Conservation (phyloP, 805 yeast genomes). For the Myxozyma melibiosi region DNA sequence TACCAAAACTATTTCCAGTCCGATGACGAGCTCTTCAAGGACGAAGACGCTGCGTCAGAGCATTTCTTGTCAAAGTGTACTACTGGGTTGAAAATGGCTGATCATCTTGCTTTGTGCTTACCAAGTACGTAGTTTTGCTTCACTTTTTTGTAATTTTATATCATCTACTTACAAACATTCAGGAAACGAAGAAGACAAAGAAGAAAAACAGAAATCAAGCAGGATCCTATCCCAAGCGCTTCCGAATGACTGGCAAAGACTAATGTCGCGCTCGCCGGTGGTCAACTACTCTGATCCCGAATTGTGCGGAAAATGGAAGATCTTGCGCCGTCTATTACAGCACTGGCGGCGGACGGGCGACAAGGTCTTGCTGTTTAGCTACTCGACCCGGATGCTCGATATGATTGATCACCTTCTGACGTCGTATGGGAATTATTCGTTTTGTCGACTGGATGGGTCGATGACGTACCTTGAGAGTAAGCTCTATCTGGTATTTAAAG, state of each 20-base stretch:
- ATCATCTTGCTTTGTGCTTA: slow-evolving; percentile 26
- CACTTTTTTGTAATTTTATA: neutral
- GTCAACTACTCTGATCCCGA: slow-evolving; percentile 27
- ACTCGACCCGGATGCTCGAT: slow-evolving; percentile 20
- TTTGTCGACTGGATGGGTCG: slow-evolving; percentile 23
- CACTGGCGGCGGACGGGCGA: slow-evolving; percentile 19
- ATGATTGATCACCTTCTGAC: slow-evolving; percentile 22
- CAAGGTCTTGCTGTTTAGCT: slow-evolving; percentile 28
- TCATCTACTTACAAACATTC: neutral
- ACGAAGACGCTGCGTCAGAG: neutral
- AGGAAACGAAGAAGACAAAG: slow-evolving; percentile 17
- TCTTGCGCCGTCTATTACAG: slow-evolving; percentile 11
- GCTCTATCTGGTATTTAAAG: neutral
- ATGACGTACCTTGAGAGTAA: slow-evolving; percentile 15
- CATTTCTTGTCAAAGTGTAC: slow-evolving; percentile 20
- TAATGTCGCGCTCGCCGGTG: slow-evolving; percentile 12
- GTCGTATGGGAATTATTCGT: slow-evolving; percentile 9
- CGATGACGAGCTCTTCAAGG: slow-evolving; percentile 10
- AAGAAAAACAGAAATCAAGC: slow-evolving; percentile 1
- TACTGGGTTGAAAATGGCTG: slow-evolving; percentile 16
- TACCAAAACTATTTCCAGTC: slow-evolving; percentile 18
- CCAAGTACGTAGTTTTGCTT: slow-evolving; percentile 12
- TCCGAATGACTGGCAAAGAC: slow-evolving; percentile 15
- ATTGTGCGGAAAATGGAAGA: slow-evolving; percentile 30
- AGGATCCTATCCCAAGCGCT: slow-evolving; percentile 13